Evolutionary conservation across 1,139 yeast species (phyloP), one percentile per base, ranked within the genome.

Genomic region (Pichia sp.): DNA sequence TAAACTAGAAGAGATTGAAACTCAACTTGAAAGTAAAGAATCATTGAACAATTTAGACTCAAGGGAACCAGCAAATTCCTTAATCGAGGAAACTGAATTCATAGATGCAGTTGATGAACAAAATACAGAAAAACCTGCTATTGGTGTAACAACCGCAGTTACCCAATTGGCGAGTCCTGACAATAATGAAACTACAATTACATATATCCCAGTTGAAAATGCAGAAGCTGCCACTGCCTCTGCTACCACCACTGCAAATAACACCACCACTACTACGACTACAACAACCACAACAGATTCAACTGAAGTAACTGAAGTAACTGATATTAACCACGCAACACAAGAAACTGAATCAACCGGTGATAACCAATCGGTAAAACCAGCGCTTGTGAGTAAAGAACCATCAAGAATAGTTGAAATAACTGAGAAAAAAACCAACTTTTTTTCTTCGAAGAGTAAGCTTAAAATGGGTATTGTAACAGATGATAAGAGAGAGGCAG

Each of bases 401-500:
- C 14, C 10, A 8, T 14, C 25, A 18, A 14, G n/a, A 14, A 4
- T 25, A 6, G 25, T 34, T 18, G 25, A 33, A 14, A n/a, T 27
- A 42, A 34, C 14, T 9, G 25, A 14, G 14, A 25, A 22, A 13
- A 29, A 4, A 6, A 14, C 22, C 13, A 28, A 27, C 14, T 19
- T 8, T 10, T 22, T n/a, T n/a, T 16, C 36, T 8, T 8, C 11
- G 11, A 43, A 36, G 30, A 19, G 42, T 4, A 42, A 47, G 18
- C 36, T 28, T 3, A 44, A 22, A 27, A 11, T 38, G 18, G 47
- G 34, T 30, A 10, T 29, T 14, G 44, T 38, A 18, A 33, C 27
- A 7, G 49, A 47, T 16, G 57, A 56, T 48, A 34, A 44, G 18
- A 48, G 58, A 44, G 29, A 30, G 16, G 46, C 54, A 2, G 51